Evolutionary conservation across 495 filamentous ascomycete species (phyloP), one percentile per base, ranked within the genome.

Genomic region (Aspergillus sparsus): DNA sequence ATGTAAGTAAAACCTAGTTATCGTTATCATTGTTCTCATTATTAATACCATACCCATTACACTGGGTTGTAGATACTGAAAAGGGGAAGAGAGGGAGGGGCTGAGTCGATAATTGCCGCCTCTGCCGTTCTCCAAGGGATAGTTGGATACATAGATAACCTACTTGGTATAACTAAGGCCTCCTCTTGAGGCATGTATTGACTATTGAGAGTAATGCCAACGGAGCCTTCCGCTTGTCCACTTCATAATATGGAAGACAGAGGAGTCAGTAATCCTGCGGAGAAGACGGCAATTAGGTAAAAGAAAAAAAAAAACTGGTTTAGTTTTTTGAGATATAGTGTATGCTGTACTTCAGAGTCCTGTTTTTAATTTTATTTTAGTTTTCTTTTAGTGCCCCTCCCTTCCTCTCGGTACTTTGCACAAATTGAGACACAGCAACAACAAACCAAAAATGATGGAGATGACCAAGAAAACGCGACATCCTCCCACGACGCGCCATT

Each of bases 91-190:
- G 49, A n/a, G n/a, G 37, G 37, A 41, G 37, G 37, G 37, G 37
- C 9, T 32, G 21, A 47, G 15, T 10, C 15, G 49, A 41, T 11
- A n/a, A 41, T 51, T 51, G 49, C 49, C 49, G 49, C 49, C 49
- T 2, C 13, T 51, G 49, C 49, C 49, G 21, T 41, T 41, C 9
- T 41, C 37, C 37, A 41, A n/a, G 37, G 37, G 37, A 41, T n/a
- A 41, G 21, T 27, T 27, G 21, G 21, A 27, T 27, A 27, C 21
- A 27, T 27, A 27, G 21, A 27, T 1, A 3, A 27, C 21, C 21
- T 27, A 27, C 21, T 27, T 3, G 1, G 21, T 27, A n/a, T n/a
- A n/a, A n/a, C 21, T 27, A 27, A 27, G 21, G 21, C 3, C 21
- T 1, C 21, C 21, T 27, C 21, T 27, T 27, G 21, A 27, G 21